phyloP scores from a whole-genome alignment of 1,139 yeast genomes.

The Lodderomyces theae region DNA sequence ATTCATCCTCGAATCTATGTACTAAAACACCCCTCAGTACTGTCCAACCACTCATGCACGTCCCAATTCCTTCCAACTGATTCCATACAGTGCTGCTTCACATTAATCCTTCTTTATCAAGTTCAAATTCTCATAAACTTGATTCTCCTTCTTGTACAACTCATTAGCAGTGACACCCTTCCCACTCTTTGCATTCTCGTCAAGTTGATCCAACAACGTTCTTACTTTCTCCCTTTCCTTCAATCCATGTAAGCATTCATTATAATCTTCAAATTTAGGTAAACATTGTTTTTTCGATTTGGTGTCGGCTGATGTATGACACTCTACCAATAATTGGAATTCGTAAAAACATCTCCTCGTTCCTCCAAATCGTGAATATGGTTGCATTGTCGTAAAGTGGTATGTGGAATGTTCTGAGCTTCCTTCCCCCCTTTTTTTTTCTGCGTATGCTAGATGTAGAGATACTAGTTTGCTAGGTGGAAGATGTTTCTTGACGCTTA shows the following conservation, averaged over 20 bases:
- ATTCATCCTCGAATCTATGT: neutral
- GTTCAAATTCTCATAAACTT: constrained; percentile 47
- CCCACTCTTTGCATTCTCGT: constrained; percentile 40
- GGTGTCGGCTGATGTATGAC: constrained; percentile 49
- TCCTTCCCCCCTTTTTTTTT: no score
- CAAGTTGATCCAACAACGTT: constrained; percentile 46
- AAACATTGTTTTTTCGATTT: constrained; percentile 41
- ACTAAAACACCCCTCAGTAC: neutral
- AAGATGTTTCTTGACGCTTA: neutral
- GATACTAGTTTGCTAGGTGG: no score
- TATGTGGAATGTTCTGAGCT: constrained; percentile 11
- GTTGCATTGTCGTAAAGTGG: constrained; percentile 36
- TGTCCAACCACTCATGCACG: neutral
- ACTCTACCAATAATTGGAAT: constrained; percentile 45
- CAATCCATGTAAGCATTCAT: constrained; percentile 48
- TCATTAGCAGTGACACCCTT: constrained; percentile 45
- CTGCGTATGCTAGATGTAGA: no score
- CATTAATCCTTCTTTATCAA: constrained; percentile 28
- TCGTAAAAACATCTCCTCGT: constrained; percentile 52
- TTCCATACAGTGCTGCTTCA: no score
- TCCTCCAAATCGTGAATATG: constrained; percentile 50
- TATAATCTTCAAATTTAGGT: constrained; percentile 47
- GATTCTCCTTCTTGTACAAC: constrained; percentile 43
- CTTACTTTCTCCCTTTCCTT: constrained; percentile 49
- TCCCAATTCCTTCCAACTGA: no score